Evolutionary conservation across 1,139 yeast genomes (phyloP).

Genomic region (Suhomyces choctaworum): DNA sequence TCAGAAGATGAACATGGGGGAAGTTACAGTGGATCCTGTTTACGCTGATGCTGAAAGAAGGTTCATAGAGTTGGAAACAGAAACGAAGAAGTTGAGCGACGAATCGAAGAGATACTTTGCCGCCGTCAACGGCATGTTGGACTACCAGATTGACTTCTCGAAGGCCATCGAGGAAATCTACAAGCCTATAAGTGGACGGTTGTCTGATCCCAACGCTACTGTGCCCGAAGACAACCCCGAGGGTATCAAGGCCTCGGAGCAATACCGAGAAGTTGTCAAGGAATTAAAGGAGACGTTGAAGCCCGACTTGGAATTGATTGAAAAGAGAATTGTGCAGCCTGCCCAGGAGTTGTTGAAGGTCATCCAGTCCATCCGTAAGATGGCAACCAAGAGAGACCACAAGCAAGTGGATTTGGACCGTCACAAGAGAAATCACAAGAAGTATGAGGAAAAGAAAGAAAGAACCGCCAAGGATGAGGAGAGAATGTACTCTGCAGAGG

Average conservation of each 20-base stretch:
- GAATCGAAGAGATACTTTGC: slow-evolving; percentile 87
- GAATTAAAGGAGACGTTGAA: slow-evolving; percentile 82
- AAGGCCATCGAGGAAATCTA: slow-evolving; percentile 93
- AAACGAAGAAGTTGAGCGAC: slow-evolving; percentile 85
- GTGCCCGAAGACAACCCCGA: slow-evolving; percentile 94
- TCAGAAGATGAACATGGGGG: slow-evolving; percentile 84
- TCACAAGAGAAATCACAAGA: slow-evolving; percentile 65
- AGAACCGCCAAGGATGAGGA: slow-evolving; percentile 87
- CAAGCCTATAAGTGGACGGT: slow-evolving; percentile 91
- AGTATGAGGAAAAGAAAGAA: slow-evolving; percentile 80
- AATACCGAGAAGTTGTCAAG: slow-evolving; percentile 81
- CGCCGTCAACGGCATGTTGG: slow-evolving; percentile 92
- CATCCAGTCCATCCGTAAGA: slow-evolving; percentile 79
- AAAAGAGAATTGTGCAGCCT: slow-evolving; percentile 83
- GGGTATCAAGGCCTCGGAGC: slow-evolving; percentile 92
- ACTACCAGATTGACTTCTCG: slow-evolving; percentile 89
- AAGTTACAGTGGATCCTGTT: slow-evolving; percentile 80
- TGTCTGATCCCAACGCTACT: slow-evolving; percentile 83
- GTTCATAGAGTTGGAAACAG: slow-evolving; percentile 85
- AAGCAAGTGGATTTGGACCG: slow-evolving; percentile 94
- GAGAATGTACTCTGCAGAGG: slow-evolving; percentile 82
- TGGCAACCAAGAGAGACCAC: slow-evolving; percentile 94
- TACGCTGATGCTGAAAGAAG: slow-evolving; percentile 94
- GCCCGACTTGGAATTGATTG: slow-evolving; percentile 93
- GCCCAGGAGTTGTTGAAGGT: slow-evolving; percentile 87